Conservation (phyloP, 352 stramenopile species). For the Paralagenidium karlingii region DNA sequence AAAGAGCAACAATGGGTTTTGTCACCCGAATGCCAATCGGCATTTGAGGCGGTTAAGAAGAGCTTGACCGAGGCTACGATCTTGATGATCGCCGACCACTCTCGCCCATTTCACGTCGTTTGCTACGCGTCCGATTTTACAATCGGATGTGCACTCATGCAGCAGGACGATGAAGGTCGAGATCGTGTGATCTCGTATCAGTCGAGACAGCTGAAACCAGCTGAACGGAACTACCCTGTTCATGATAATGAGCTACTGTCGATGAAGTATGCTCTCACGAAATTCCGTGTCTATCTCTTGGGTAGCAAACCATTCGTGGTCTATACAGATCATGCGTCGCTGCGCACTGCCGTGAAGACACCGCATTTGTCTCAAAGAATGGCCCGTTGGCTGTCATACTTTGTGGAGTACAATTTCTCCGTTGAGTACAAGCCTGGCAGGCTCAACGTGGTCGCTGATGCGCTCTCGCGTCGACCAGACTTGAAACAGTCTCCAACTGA, state of each 20-base stretch:
- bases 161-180: conserved; percentile 1
- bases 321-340: conserved; percentile 6
- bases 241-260: conserved; percentile 9
- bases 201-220: conserved; percentile 2
- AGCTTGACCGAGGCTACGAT: neutral
- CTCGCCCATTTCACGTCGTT: conserved; percentile 2
- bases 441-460: conserved; percentile 6
- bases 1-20: neutral
- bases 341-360: conserved; percentile 1
- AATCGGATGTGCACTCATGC: conserved; percentile 1
- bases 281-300: conserved; percentile 8
- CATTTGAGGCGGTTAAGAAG: neutral
- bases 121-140: conserved; percentile 4
- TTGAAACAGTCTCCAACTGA: neutral
- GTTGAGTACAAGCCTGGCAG: conserved; percentile 11
- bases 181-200: conserved; percentile 9
- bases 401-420: conserved; percentile 3
- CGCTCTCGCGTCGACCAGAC: conserved; percentile 4
- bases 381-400: conserved; percentile 7
- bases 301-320: conserved; percentile 5
- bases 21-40: neutral
- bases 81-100: neutral
- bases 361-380: conserved; percentile 6
- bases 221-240: conserved; percentile 6
- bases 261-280: conserved; percentile 11